phyloP scores from a whole-genome alignment of 1,139 yeast genomes.

The Protomyces arabidopsidicola region DNA sequence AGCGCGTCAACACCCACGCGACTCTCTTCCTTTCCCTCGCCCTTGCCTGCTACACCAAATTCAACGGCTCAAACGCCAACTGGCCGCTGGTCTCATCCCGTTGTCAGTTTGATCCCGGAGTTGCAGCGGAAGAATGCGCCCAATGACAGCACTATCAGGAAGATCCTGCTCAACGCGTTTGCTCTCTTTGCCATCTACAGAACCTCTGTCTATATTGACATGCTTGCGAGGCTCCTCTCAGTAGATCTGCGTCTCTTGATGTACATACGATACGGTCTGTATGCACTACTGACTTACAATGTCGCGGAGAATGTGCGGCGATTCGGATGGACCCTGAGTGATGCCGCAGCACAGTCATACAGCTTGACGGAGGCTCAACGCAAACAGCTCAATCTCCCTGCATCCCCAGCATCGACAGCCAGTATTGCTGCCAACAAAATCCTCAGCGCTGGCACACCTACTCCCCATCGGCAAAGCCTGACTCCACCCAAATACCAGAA shows the following conservation, averaged over 20 bases:
- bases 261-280: constrained; percentile 5
- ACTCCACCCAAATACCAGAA: constrained; percentile 21
- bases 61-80: constrained; percentile 15
- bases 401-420: constrained; percentile 6
- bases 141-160: constrained; percentile 14
- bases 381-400: constrained; percentile 12
- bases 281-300: constrained; percentile 4
- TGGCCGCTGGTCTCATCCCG: constrained; percentile 18
- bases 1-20: constrained; percentile 2
- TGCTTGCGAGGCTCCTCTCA: not conserved
- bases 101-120: not conserved
- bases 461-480: not conserved
- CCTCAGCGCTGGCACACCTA: not conserved
- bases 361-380: constrained; percentile 19
- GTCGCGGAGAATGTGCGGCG: constrained; percentile 11
- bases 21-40: constrained; percentile 16
- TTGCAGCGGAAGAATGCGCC: constrained; percentile 14
- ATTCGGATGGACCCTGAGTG: constrained; percentile 17
- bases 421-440: not conserved
- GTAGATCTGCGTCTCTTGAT: not conserved
- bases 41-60: constrained; percentile 9
- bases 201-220: not conserved
- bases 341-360: not conserved
- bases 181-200: constrained; percentile 12
- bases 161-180: constrained; percentile 6